Percentiles rank a stretch among this genome's conserved stretches.
Conservation (phyloP, 2,329 filamentous ascomycete species). For the Exophiala dermatitidis region DNA sequence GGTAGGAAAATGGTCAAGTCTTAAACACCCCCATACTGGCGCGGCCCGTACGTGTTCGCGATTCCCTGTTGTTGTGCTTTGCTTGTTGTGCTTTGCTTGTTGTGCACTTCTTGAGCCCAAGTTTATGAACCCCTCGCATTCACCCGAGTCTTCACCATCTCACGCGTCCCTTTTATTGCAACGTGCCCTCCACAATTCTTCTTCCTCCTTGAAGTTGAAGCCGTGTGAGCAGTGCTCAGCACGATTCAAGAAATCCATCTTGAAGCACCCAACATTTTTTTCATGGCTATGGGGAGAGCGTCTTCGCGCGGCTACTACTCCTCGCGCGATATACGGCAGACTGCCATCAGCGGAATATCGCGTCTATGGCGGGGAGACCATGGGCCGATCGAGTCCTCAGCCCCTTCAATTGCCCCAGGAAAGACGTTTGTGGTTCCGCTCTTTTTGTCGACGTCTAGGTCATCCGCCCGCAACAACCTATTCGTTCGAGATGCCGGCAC, state of each 20-base stretch:
- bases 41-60: background rate
- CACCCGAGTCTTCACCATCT: no score
- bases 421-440: slow-evolving; percentile 19
- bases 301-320: background rate
- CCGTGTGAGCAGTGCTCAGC: no score
- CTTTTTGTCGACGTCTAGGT: slow-evolving; percentile 12
- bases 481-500: slow-evolving; percentile 11
- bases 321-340: background rate
- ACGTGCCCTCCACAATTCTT: no score
- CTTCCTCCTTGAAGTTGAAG: no score
- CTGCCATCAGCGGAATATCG: slow-evolving; percentile 8
- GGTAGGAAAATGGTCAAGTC: slow-evolving; percentile 3
- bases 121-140: no score
- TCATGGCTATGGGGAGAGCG: background rate
- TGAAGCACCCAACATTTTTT: background rate
- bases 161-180: no score
- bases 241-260: no score
- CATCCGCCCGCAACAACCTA: slow-evolving; percentile 11
- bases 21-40: slow-evolving; percentile 2
- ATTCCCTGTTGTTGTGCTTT: slow-evolving; percentile 8
- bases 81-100: background rate
- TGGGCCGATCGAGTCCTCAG: background rate
- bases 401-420: slow-evolving; percentile 5
- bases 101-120: no score
- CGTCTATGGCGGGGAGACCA: slow-evolving; percentile 8